Percentiles rank a stretch among this genome's conserved stretches.
Conservation (phyloP, 768 basidiomycete genomes). For the Mycena olivaceomarginata region DNA sequence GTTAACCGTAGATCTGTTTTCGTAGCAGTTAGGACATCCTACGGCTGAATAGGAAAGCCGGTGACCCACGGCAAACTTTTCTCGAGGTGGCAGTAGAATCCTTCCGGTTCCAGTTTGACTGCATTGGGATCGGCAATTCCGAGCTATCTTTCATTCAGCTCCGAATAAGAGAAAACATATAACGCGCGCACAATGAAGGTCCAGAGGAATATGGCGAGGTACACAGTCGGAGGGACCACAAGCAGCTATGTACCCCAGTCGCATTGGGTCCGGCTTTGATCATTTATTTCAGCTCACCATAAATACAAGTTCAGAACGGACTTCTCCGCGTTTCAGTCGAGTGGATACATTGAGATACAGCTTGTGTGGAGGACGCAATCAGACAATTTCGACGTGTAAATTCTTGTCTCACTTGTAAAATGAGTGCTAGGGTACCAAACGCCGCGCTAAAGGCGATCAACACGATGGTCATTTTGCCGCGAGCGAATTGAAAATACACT, state of each 20-base stretch:
- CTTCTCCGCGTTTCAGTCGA: constrained; percentile 23
- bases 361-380: not conserved
- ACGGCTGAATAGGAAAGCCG: too few species aligned
- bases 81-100: constrained; percentile 33
- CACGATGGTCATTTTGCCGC: too few species aligned
- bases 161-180: not conserved
- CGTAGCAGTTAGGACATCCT: not conserved
- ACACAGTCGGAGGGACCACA: constrained; percentile 18
- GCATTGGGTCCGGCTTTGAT: not conserved
- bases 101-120: constrained; percentile 27
- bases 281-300: constrained; percentile 2
- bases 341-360: constrained; percentile 34
- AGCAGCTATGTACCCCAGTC: constrained; percentile 1
- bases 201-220: constrained; percentile 19
- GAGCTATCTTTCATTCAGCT: not conserved
- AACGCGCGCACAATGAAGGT: constrained; percentile 15
- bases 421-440: constrained; percentile 31
- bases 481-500: not conserved
- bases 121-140: constrained; percentile 14
- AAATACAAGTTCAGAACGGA: not conserved
- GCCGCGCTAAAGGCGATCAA: constrained; percentile 15
- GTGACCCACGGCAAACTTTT: not conserved
- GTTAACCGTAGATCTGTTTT: constrained; percentile 14
- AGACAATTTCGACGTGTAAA: not conserved
- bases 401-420: constrained; percentile 22